phyloP scores from a whole-genome alignment of 805 yeast species.

The Candida argentea region DNA sequence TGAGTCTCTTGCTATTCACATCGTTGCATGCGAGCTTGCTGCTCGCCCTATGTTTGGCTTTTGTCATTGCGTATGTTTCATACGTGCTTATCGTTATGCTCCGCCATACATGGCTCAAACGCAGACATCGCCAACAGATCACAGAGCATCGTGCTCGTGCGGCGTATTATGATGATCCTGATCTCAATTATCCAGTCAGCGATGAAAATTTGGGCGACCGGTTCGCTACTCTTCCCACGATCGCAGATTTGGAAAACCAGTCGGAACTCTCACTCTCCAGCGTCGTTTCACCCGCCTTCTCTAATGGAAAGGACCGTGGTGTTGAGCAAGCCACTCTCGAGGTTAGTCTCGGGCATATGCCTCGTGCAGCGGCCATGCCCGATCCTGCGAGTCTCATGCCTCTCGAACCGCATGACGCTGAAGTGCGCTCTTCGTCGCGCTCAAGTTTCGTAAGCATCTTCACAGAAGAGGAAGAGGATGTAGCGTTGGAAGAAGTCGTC shows the following conservation, averaged over 20 bases:
- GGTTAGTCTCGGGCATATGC: too few species aligned
- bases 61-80: slow-evolving; percentile 44
- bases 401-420: too few species aligned
- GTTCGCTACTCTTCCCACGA: slow-evolving; percentile 16
- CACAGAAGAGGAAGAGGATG: slow-evolving; percentile 3
- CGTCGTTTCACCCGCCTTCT: slow-evolving; percentile 1
- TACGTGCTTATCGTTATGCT: slow-evolving; percentile 42
- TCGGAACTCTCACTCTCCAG: slow-evolving; percentile 4
- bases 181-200: too few species aligned
- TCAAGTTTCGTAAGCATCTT: too few species aligned
- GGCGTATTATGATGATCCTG: too few species aligned
- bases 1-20: slow-evolving; percentile 40
- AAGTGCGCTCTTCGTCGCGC: too few species aligned
- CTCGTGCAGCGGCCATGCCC: too few species aligned
- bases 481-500: neutral
- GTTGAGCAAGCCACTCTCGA: too few species aligned
- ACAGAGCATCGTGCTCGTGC: slow-evolving; percentile 15
- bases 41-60: slow-evolving; percentile 43
- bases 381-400: too few species aligned
- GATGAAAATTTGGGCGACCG: slow-evolving; percentile 14
- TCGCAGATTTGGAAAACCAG: too few species aligned
- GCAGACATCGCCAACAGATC: slow-evolving; percentile 6
- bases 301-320: slow-evolving; percentile 2
- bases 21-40: slow-evolving; percentile 46
- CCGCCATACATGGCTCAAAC: slow-evolving; percentile 12